Conservation (phyloP, 768 basidiomycete genomes). For the Jaapia argillacea region DNA sequence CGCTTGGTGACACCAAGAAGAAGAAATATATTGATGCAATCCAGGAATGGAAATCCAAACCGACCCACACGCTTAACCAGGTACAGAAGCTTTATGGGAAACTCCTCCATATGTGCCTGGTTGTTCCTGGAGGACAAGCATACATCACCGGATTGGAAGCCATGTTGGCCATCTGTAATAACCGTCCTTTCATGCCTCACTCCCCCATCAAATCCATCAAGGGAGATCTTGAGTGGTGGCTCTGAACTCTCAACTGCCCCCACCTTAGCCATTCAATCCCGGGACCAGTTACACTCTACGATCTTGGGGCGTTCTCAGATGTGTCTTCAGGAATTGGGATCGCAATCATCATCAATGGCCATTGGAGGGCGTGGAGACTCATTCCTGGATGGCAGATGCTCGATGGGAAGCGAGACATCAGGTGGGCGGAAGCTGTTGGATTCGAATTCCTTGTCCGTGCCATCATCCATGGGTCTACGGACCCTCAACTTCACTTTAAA, state of each 20-base stretch:
- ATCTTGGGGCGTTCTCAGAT: conserved; percentile 8
- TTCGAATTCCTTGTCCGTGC: conserved; percentile 2
- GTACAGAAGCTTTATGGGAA: conserved; percentile 30
- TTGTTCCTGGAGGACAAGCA: conserved; percentile 21
- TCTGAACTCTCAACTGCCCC: conserved; percentile 5
- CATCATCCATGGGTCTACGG: not conserved
- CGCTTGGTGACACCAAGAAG: conserved; percentile 14
- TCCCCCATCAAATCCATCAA: conserved; percentile 6
- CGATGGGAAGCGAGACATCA: conserved; percentile 8
- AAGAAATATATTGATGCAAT: conserved; percentile 21
- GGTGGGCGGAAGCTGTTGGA: conserved; percentile 13
- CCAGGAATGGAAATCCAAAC: conserved; percentile 12
- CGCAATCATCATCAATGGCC: conserved; percentile 9
- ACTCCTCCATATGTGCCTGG: conserved; percentile 21
- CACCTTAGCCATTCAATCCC: too few species aligned
- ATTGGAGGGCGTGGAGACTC: conserved; percentile 16
- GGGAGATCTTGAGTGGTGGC: conserved; percentile 28
- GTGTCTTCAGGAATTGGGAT: conserved; percentile 11
- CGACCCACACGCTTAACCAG: conserved; percentile 21
- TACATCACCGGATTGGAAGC: conserved; percentile 24
- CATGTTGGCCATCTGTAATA: conserved; percentile 19
- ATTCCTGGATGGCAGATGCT: conserved; percentile 7
- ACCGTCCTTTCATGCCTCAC: conserved; percentile 22
- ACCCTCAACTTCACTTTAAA: not conserved
- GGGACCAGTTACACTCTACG: not conserved